Base-by-base conservation (phyloP, 78 protist genomes). In the Dictyostelium citrinum region DNA sequence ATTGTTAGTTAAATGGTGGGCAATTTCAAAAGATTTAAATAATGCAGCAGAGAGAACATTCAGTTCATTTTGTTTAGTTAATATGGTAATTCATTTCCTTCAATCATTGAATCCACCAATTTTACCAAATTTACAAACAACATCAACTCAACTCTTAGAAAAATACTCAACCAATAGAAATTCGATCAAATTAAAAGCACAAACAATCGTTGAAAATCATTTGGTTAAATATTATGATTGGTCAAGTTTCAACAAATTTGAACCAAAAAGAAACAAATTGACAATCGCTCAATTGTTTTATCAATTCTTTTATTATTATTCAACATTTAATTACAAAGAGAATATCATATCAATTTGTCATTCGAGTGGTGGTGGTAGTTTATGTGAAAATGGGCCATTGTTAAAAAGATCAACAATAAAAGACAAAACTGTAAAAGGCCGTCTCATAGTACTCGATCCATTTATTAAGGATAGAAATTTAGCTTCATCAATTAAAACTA, bases 31-130 rank as follows among this genome's bases (percentile, higher is more conserved):
- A 31, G 84, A 61, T 31, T 49, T 86, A 31, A 86, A 86, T 24
- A 83, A 86, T 43, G 77, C 83, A 12, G 17, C 67, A 14, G 43
- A 37, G 51, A 67, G 49, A 2, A 76, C 83, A n/a, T 71, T 86
- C 17, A 76, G 84, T 11, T 76, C 84, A 10, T 86, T 60, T 35
- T 58, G 81, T 29, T 86, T 41, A 55, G n/a, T 45, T 11, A 76
- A 74, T 20, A 76, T 86, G 92, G 77, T 86, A 1, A 77, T 86
- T 5, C 46, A 37, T 72, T 86, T 49, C 43, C 84, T 86, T 24
- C 92, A 86, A 64, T 27, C 77, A 14, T 17, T n/a, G 11, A 5
- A n/a, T 6, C 91, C 91, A 55, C 91, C 91, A 31, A 51, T 86
- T 5, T 70, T 86, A 17, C 92, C 92, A 55, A 58, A 22, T 27